Evolutionary conservation across 2,329 filamentous ascomycete species (phyloP).

Genomic region (Ascomycota sp.): DNA sequence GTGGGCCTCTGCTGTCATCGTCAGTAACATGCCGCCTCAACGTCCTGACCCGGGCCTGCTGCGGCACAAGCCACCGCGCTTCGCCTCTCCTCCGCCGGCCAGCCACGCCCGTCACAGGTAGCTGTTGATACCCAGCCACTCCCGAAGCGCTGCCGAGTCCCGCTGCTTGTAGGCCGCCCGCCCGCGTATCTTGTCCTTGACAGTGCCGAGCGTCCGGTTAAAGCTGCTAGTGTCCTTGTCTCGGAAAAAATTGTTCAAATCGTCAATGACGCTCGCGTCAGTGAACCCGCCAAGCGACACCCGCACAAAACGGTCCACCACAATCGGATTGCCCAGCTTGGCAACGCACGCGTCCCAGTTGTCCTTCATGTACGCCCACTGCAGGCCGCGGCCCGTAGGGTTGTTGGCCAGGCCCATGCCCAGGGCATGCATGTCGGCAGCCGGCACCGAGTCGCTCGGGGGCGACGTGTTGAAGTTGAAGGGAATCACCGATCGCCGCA

Average conservation of each 20-base stretch:
- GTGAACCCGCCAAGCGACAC: constrained; percentile 62
- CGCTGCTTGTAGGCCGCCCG: constrained; percentile 66
- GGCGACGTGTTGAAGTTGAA: constrained; percentile 57
- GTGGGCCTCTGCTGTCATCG: no score
- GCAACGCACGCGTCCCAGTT: constrained; percentile 59
- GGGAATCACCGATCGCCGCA: constrained; percentile 43
- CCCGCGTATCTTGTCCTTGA: constrained; percentile 67
- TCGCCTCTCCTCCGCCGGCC: no score
- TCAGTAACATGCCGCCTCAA: no score
- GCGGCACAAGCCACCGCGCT: no score
- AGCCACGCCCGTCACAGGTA: constrained; percentile 14
- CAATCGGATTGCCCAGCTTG: constrained; percentile 64
- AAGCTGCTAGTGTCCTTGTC: constrained; percentile 72
- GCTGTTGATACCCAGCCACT: constrained; percentile 48
- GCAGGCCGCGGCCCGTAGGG: constrained; percentile 44
- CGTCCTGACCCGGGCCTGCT: no score
- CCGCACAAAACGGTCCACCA: constrained; percentile 76
- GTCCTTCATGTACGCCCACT: constrained; percentile 73
- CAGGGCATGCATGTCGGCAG: constrained; percentile 74
- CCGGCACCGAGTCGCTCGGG: constrained; percentile 45
- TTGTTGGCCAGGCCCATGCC: constrained; percentile 56
- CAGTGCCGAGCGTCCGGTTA: constrained; percentile 67
- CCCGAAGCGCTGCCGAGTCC: constrained; percentile 50
- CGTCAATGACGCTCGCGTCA: constrained; percentile 44
- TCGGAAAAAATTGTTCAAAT: constrained; percentile 71